Percentiles rank a stretch among this genome's conserved stretches.
Conservation (phyloP, 2,329 filamentous ascomycete genomes). For the Diplodia seriata region DNA sequence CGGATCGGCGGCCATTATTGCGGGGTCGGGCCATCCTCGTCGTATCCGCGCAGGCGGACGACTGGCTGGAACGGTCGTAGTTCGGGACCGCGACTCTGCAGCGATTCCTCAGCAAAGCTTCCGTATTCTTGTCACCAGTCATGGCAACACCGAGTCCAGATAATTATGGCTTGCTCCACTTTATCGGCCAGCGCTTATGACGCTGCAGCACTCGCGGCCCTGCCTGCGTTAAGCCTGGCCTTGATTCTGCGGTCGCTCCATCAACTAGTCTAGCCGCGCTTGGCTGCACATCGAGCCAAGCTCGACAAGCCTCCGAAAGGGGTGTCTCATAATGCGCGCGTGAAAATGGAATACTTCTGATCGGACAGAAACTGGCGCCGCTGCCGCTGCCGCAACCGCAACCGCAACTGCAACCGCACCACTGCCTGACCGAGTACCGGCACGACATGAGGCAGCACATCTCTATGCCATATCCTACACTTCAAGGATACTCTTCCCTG, state of each 20-base stretch:
- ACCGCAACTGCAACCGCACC: not conserved
- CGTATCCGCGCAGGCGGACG: slow-evolving; percentile 18
- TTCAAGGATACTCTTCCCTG: not conserved
- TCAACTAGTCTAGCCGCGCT: slow-evolving; percentile 27
- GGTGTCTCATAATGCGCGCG: slow-evolving; percentile 15
- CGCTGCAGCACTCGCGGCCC: slow-evolving; percentile 1
- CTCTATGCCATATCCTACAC: not conserved
- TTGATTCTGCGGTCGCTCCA: slow-evolving; percentile 27
- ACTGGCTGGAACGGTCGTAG: slow-evolving; percentile 21
- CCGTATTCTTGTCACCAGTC: slow-evolving; percentile 24
- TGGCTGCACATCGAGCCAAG: slow-evolving; percentile 24
- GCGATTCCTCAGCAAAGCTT: slow-evolving; percentile 16
- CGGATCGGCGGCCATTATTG: slow-evolving; percentile 21
- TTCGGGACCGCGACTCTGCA: slow-evolving; percentile 14
- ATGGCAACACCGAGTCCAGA: slow-evolving; percentile 6
- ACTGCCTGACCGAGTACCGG: not conserved
- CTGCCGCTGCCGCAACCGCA: slow-evolving; percentile 4
- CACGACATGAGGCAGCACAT: not conserved
- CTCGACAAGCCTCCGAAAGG: slow-evolving; percentile 4
- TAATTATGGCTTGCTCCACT: slow-evolving; percentile 20
- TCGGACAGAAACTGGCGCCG: slow-evolving; percentile 3
- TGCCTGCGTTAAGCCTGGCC: slow-evolving; percentile 12
- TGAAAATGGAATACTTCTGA: slow-evolving; percentile 9
- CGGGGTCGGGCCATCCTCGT: slow-evolving; percentile 10
- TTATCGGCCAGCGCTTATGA: slow-evolving; percentile 21